phyloP scores from a whole-genome alignment of 202 grass and related monocot species.

The Schoenoplectus tabernaemontani region DNA sequence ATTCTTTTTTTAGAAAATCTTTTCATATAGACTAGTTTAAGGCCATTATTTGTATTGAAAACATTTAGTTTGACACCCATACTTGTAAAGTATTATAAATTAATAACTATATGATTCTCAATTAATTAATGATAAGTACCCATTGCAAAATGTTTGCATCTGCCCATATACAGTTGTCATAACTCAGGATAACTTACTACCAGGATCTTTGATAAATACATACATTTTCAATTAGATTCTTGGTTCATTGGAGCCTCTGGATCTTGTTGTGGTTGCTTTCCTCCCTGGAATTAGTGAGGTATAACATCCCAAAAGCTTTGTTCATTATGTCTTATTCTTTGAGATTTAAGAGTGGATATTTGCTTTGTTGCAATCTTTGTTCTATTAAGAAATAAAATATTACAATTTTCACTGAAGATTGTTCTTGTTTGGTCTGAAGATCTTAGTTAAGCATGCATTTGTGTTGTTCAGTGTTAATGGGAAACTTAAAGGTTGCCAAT shows the following conservation, averaged over 20 bases:
- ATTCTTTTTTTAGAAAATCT: not conserved
- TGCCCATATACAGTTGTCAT: not conserved
- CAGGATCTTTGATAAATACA: not conserved
- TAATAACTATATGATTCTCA: too few species aligned
- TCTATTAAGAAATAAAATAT: not conserved
- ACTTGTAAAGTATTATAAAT: not conserved
- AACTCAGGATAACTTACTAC: not conserved
- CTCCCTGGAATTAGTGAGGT: slow-evolving; percentile 93
- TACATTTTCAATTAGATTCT: slow-evolving; percentile 50
- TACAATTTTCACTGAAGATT: slow-evolving; percentile 8
- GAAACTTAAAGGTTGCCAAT: not conserved
- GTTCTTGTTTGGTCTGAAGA: not conserved
- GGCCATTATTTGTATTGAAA: not conserved
- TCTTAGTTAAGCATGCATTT: not conserved
- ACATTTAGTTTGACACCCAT: not conserved
- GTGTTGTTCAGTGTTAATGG: not conserved
- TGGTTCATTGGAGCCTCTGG: slow-evolving; percentile 53
- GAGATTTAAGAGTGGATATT: not conserved
- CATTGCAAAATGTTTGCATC: not conserved
- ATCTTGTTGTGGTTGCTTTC: slow-evolving; percentile 60
- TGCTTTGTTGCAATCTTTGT: not conserved
- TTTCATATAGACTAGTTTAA: not conserved
- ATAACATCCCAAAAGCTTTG: not conserved
- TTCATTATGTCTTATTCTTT: slow-evolving; percentile 9
- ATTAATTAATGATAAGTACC: too few species aligned